phyloP scores from a whole-genome alignment of 371 early-diverging fungal genomes.

The Zychaea mexicana region DNA sequence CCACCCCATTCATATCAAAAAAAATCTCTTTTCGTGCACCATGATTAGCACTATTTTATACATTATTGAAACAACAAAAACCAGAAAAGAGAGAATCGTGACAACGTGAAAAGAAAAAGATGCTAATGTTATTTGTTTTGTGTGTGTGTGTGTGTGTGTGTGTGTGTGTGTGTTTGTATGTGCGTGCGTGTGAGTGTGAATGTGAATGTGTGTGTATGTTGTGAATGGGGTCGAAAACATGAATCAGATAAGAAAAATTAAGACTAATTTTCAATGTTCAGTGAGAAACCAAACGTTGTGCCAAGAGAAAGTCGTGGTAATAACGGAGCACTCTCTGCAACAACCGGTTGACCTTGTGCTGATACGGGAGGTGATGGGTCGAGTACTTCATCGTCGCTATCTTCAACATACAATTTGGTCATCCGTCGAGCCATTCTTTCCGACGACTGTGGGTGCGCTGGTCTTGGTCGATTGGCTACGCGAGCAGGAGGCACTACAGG shows the following conservation, averaged over 20 bases:
- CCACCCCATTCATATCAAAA: too few relatives aligned
- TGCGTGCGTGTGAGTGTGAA: too few relatives aligned
- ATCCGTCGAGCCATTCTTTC: slow-evolving; percentile 15
- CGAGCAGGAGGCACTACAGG: too few relatives aligned
- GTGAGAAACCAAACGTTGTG: slow-evolving; percentile 16
- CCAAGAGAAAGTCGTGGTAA: slow-evolving; percentile 28
- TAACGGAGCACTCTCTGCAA: slow-evolving; percentile 11
- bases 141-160: too few relatives aligned
- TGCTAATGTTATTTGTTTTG: too few relatives aligned
- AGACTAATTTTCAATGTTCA: background rate
- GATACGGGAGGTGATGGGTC: slow-evolving; percentile 33
- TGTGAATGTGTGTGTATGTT: background rate
- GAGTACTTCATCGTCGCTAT: slow-evolving; percentile 30
- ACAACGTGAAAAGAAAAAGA: too few relatives aligned
- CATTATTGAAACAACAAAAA: too few relatives aligned
- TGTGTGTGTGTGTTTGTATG: too few relatives aligned
- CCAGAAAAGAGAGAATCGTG: too few relatives aligned
- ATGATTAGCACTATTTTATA: too few relatives aligned
- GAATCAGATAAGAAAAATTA: background rate
- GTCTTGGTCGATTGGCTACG: background rate
- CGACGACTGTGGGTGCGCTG: background rate
- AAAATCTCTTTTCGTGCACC: too few relatives aligned
- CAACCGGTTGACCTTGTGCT: background rate
- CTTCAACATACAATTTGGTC: slow-evolving; percentile 29
- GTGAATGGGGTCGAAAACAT: background rate